Evolutionary conservation across 768 basidiomycete species (phyloP), one percentile per base, ranked within the genome.

Genomic region (Clavulina sp.): DNA sequence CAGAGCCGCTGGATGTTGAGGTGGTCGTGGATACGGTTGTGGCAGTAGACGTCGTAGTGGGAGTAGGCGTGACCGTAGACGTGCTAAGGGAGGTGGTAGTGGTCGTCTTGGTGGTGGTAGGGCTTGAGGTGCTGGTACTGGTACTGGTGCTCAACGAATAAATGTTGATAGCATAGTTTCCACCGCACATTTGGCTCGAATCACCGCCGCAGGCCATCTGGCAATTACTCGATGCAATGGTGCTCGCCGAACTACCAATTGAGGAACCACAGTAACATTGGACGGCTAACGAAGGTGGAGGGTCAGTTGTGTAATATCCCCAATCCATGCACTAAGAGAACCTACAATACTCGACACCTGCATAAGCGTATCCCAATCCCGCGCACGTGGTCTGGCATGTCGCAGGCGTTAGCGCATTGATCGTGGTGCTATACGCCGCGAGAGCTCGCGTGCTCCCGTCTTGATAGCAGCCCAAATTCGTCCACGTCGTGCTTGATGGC

Each of bases 111-210:
- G 30, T 54, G 32, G 36, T 40, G 41, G 51, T 52, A 31, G 6
- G 16, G 49, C 29, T 4, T 5, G 41, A n/a, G 31, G 49, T 53
- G 32, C 29, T 19, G 5, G n/a, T n/a, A n/a, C n/a, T n/a, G 34
- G 34, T 9, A 38, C 9, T 38, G 34, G 34, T 38, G 34, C 9
- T 38, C 13, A 24, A 46, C 26, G 9, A 9, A 28, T 46, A 46
- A 9, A 46, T 46, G 9, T 9, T 28, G 13, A 46, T 46, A 13
- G 13, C 13, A 26, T 46, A 13, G 9, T 24, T 24, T 9, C 43
- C 51, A 29, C 51, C 51, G 29, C 51, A 52, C 13, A 33, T 52
- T 34, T 52, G 41, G n/a, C 34, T 23, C 29, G 51, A 52, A 44
- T 48, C 43, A 30, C 51, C 51, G 5, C 41, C 30, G 26, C 51